phyloP scores from a whole-genome alignment of 768 basidiomycete species.

The Panus rudis region DNA sequence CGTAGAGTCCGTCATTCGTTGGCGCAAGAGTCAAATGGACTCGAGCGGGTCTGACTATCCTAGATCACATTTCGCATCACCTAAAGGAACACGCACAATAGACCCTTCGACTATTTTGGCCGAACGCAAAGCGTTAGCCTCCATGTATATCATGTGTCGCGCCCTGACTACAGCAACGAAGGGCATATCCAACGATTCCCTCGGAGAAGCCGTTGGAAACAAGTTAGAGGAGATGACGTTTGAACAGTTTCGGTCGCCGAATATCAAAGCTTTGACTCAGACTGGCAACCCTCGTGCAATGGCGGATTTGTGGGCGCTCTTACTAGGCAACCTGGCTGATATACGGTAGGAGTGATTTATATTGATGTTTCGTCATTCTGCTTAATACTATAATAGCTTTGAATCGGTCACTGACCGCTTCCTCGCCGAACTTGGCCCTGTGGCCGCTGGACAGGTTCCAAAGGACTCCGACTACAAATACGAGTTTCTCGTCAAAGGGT shows the following conservation, averaged over 20 bases:
- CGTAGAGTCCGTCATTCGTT: constrained; percentile 80
- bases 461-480: constrained; percentile 79
- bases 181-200: constrained; percentile 63
- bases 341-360: constrained; percentile 48
- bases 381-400: constrained; percentile 43
- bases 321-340: constrained; percentile 80
- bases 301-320: constrained; percentile 72
- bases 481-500: constrained; percentile 77
- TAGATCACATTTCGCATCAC: constrained; percentile 34
- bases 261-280: constrained; percentile 55
- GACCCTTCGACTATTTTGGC: constrained; percentile 48
- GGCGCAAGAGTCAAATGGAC: constrained; percentile 74
- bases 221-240: constrained; percentile 85
- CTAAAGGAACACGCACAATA: constrained; percentile 29
- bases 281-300: constrained; percentile 76
- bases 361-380: background rate
- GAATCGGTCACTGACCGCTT: constrained; percentile 92
- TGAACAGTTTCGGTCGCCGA: constrained; percentile 71
- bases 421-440: constrained; percentile 67
- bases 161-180: constrained; percentile 74
- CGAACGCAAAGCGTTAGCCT: constrained; percentile 74
- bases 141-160: constrained; percentile 87
- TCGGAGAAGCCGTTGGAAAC: constrained; percentile 73
- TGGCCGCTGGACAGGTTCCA: constrained; percentile 65
- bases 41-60: constrained; percentile 43